These are phyloP conservation scores for Thalassia testudinum DNA, from an alignment of 116 monocot species.

Conservation along the genomic window DNA sequence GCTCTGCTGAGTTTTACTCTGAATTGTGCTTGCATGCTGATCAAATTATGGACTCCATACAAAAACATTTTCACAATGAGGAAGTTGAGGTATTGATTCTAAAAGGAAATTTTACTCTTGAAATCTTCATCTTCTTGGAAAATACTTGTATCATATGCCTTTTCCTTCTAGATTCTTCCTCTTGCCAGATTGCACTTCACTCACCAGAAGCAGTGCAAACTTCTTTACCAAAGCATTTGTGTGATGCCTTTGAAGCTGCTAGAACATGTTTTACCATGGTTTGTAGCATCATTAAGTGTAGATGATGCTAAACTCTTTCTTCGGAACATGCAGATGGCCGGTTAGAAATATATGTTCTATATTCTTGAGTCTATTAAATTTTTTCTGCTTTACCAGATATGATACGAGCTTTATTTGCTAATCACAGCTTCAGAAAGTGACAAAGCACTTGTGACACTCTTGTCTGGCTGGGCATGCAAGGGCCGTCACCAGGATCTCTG, in stretches of 20 bases:
- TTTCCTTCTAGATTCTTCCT: slow-evolving; percentile 73
- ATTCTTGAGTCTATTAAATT: background rate
- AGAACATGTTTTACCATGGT: slow-evolving; percentile 94
- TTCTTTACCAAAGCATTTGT: slow-evolving; percentile 71
- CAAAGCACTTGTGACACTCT: slow-evolving; percentile 73
- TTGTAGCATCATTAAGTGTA: slow-evolving; percentile 64
- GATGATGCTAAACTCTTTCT: slow-evolving; percentile 76
- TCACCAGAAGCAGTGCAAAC: slow-evolving; percentile 59
- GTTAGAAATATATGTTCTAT: slow-evolving; percentile 12
- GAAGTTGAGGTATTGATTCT: slow-evolving; percentile 49
- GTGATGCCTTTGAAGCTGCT: slow-evolving; percentile 93
- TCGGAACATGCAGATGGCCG: slow-evolving; percentile 79
- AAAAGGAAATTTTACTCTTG: background rate
- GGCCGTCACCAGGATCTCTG: slow-evolving; percentile 42
- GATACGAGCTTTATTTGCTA: background rate
- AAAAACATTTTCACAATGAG: slow-evolving; percentile 75
- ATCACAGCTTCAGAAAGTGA: slow-evolving; percentile 70
- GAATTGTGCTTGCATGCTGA: slow-evolving; percentile 82
- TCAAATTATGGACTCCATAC: slow-evolving; percentile 83
- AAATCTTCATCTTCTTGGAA: background rate
- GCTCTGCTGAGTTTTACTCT: slow-evolving; percentile 71
- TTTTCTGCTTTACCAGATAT: background rate
- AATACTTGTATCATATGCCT: background rate
- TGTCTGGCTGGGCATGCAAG: slow-evolving; percentile 98
- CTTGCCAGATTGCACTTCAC: slow-evolving; percentile 84